A percentile compares a stretch with the other conserved stretches of the same genome.
Conservation (phyloP, 1,139 yeast genomes). For the Yamadazyma triangularis region DNA sequence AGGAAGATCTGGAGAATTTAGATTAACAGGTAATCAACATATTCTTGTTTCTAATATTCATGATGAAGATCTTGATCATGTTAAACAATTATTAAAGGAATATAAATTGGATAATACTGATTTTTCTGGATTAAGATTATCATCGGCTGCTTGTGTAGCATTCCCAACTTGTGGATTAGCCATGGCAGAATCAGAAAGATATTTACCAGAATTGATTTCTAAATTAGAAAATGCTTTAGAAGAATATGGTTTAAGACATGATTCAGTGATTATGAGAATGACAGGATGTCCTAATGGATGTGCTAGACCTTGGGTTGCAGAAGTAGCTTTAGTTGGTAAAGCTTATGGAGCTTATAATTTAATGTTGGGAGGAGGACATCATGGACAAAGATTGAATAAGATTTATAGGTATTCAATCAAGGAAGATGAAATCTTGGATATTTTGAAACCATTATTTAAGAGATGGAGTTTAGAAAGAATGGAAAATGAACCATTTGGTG, state of each 20-base stretch:
- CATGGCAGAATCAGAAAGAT: conserved; percentile 98
- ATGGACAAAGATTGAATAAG: conserved; percentile 91
- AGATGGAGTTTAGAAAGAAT: conserved; percentile 90
- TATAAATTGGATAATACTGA: conserved; percentile 83
- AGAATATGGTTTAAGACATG: conserved; percentile 91
- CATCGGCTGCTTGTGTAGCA: conserved; percentile 97
- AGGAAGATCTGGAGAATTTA: conserved; percentile 69
- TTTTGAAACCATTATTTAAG: conserved; percentile 81
- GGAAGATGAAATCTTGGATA: conserved; percentile 81
- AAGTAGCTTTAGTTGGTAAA: conserved; percentile 92
- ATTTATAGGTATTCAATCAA: conserved; percentile 82
- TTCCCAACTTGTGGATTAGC: conserved; percentile 99
- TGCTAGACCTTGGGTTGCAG: conserved; percentile 98
- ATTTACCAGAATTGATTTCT: conserved; percentile 75
- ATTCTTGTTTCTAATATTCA: conserved; percentile 68
- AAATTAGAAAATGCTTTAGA: conserved; percentile 83
- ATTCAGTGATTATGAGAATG: conserved; percentile 95
- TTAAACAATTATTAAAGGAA: conserved; percentile 62
- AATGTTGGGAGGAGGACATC: conserved; percentile 95
- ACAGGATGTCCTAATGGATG: conserved; percentile 99
- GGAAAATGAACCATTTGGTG: conserved; percentile 95
- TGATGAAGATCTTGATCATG: conserved; percentile 58
- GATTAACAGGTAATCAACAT: conserved; percentile 96
- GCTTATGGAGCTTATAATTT: conserved; percentile 91
- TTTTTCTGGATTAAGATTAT: conserved; percentile 78